Conservation (phyloP, 2,329 filamentous ascomycete genomes). For the Elsinoe australis region DNA sequence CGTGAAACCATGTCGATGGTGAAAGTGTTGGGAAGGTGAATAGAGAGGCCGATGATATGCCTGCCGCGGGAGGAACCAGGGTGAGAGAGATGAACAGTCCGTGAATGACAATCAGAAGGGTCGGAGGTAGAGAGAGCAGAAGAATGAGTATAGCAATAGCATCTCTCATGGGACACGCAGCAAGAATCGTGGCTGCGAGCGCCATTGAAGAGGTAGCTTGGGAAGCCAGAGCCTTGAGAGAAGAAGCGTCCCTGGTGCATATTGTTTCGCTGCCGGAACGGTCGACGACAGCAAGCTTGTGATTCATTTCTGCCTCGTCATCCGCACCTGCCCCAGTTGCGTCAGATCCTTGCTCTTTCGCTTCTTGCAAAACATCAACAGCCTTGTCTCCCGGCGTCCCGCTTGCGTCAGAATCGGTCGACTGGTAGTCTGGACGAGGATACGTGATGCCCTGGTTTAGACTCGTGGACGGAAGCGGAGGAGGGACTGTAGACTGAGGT, state of each 20-base stretch:
- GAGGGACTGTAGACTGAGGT: conserved; percentile 27
- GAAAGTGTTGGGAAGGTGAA: conserved; percentile 57
- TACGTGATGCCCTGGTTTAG: conserved; percentile 34
- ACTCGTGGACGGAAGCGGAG: conserved; percentile 34
- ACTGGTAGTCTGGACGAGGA: conserved; percentile 24
- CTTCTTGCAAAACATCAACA: not conserved
- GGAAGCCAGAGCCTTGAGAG: conserved; percentile 56
- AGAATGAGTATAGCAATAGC: conserved; percentile 96
- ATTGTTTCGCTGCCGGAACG: conserved; percentile 15
- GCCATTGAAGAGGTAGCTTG: conserved; percentile 67
- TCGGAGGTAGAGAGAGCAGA: conserved; percentile 82
- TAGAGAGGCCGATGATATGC: conserved; percentile 41
- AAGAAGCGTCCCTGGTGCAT: conserved; percentile 6
- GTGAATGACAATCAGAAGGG: conserved; percentile 81
- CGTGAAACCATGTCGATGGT: conserved; percentile 85
- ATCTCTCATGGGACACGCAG: conserved; percentile 83
- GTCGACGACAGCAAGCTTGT: conserved; percentile 4
- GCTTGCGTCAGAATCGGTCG: conserved; percentile 18
- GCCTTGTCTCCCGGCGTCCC: conserved; percentile 13
- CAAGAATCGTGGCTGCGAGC: conserved; percentile 76
- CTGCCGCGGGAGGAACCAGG: conserved; percentile 76
- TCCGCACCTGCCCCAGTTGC: conserved; percentile 13
- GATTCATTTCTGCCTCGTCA: conserved; percentile 14
- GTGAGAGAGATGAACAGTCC: conserved; percentile 87
- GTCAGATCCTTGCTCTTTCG: conserved; percentile 16